Evolutionary conservation across 768 basidiomycete species (phyloP), one percentile per base, ranked within the genome.

Genomic region (Royoungia palumana): DNA sequence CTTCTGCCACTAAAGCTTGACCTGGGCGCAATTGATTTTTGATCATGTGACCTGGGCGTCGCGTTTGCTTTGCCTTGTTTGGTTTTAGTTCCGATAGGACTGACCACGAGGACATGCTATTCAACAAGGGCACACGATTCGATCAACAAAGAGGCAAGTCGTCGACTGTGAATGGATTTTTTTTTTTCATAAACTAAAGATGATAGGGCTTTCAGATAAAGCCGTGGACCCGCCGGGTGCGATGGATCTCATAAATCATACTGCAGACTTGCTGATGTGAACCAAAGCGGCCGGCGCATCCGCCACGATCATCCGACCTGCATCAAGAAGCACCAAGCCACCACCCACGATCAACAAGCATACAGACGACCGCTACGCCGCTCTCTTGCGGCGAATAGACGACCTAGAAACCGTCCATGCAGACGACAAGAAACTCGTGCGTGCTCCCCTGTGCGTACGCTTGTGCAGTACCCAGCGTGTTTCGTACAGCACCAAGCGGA

Each of bases 341-440:
- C 49, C 44, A 21, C 54, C 40, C 10, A 27, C 48, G 39, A 37
- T 59, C 12, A 56, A 56, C 22, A 65, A 64, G 12, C 53, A 57
- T 2, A 2, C 51, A 30, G 64, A 61, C 7, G 82, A 86, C 47
- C 73, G 77, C 17, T 82, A 82, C 55, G 72, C 75, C 7, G 50
- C 64, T 14, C 75, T 88, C 19, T 78, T 85, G 60, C 75, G 72
- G 52, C 83, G 83, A 55, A 75, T 89, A 0, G 81, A 84, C 28
- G 80, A 84, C 14, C 62, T 87, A 6, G 82, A 87, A 66, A 68
- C 65, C 46, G 63, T 81, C n/a, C 83, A 84, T 58, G 65, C 72
- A 34, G 83, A 87, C 4, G 78, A 76, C 49, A 88, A 86, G 76
- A 82, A 77, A 71, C 49, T 72, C 41, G 87, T 87, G 61, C 55